Evolutionary conservation across 371 early-diverging fungal species (phyloP).

Genomic region (Mucor sp.): DNA sequence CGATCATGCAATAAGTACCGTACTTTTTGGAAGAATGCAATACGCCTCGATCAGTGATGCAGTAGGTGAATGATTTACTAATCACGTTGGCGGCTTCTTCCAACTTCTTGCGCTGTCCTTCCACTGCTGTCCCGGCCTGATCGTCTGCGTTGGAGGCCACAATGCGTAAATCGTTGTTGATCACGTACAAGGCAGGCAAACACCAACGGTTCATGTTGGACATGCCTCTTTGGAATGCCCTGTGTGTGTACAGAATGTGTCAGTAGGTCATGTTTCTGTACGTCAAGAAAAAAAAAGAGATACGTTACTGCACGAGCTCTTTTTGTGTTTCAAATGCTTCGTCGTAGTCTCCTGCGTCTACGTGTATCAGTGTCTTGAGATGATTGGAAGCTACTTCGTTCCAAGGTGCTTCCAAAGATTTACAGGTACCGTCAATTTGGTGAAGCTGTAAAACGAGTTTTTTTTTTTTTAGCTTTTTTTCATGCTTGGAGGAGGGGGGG

Average conservation of each 20-base stretch:
- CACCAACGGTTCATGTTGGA: constrained; percentile 49
- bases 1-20: constrained; percentile 87
- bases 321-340: constrained; percentile 60
- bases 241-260: constrained; percentile 10
- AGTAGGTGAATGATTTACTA: constrained; percentile 84
- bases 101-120: constrained; percentile 56
- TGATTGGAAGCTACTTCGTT: constrained; percentile 51
- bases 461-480: too few relatives aligned
- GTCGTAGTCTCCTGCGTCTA: constrained; percentile 37
- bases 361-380: constrained; percentile 42
- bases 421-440: constrained; percentile 36
- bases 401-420: constrained; percentile 45
- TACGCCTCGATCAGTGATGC: constrained; percentile 77
- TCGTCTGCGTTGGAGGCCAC: constrained; percentile 63
- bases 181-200: constrained; percentile 53
- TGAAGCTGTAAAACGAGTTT: constrained; percentile 3
- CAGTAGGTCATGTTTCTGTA: too few relatives aligned
- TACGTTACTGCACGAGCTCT: constrained; percentile 55
- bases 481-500: too few relatives aligned
- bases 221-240: constrained; percentile 52
- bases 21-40: constrained; percentile 75
- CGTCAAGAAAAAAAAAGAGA: too few relatives aligned
- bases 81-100: constrained; percentile 87
- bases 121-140: constrained; percentile 21
- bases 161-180: constrained; percentile 59